A percentile compares a stretch with the other conserved stretches of the same genome.
These are phyloP conservation scores for Mucor circinelloides DNA, from an alignment of 371 early-diverging fungal genomes.

Conservation along the genomic window DNA sequence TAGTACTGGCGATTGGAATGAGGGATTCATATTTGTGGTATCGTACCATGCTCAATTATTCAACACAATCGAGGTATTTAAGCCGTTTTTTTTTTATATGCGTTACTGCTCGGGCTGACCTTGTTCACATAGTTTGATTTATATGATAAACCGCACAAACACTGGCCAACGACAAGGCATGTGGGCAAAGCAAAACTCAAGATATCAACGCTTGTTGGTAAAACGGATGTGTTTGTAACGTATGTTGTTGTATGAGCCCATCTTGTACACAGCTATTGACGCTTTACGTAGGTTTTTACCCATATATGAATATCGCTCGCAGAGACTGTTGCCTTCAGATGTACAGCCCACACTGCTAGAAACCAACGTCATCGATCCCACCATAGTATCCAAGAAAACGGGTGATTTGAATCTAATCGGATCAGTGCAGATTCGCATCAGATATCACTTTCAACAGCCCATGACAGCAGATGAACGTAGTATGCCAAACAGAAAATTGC, in stretches of 20 bases:
- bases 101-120: background rate
- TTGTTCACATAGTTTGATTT: conserved; percentile 38
- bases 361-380: conserved; percentile 6
- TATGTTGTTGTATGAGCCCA: background rate
- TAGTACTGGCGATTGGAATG: conserved; percentile 74
- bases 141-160: conserved; percentile 41
- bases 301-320: conserved; percentile 29
- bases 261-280: background rate
- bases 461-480: background rate
- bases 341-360: conserved; percentile 8
- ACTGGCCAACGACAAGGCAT: conserved; percentile 44
- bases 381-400: conserved; percentile 7
- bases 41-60: conserved; percentile 80
- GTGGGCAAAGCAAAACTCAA: conserved; percentile 39
- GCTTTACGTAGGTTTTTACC: conserved; percentile 25
- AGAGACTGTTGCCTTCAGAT: conserved; percentile 20
- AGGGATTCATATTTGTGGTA: conserved; percentile 71
- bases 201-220: conserved; percentile 13
- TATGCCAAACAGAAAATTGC: background rate
- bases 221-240: conserved; percentile 29
- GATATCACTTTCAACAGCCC: conserved; percentile 39
- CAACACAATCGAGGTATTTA: conserved; percentile 35
- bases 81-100: background rate
- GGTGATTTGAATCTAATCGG: conserved; percentile 29
- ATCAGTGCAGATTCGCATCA: conserved; percentile 40